phyloP scores from a whole-genome alignment of 441 rosid species.

The Erysimum pusillum region DNA sequence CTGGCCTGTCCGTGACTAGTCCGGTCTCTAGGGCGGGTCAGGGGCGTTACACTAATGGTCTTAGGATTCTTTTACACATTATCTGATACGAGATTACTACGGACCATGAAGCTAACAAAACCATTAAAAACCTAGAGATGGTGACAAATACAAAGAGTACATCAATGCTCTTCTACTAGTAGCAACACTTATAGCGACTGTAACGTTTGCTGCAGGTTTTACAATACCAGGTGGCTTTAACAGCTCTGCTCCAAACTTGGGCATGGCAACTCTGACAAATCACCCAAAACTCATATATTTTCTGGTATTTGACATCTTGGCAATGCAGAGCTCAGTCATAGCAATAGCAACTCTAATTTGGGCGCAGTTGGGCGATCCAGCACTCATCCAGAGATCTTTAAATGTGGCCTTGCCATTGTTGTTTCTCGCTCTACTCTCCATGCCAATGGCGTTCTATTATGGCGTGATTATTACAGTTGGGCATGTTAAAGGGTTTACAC shows the following conservation, averaged over 20 bases:
- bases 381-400: not conserved
- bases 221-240: constrained; percentile 35
- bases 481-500: not conserved
- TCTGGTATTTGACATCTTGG: not conserved
- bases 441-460: not conserved
- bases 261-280: not conserved
- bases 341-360: constrained; percentile 26
- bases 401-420: not conserved
- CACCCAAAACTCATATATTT: not conserved
- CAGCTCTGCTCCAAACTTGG: constrained; percentile 10
- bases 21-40: no score
- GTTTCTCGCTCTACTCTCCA: not conserved
- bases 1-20: no score
- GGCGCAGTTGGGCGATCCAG: constrained; percentile 33
- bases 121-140: not conserved
- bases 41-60: not conserved
- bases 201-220: constrained; percentile 28
- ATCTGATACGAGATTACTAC: not conserved
- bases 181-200: constrained; percentile 37
- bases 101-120: not conserved
- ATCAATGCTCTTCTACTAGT: constrained; percentile 24
- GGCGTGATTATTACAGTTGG: not conserved
- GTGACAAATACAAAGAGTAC: constrained; percentile 10
- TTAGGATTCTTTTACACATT: not conserved
- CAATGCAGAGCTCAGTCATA: constrained; percentile 16